Conservation (phyloP, 2,329 filamentous ascomycete genomes). For the Hirsutella rhossiliensis region DNA sequence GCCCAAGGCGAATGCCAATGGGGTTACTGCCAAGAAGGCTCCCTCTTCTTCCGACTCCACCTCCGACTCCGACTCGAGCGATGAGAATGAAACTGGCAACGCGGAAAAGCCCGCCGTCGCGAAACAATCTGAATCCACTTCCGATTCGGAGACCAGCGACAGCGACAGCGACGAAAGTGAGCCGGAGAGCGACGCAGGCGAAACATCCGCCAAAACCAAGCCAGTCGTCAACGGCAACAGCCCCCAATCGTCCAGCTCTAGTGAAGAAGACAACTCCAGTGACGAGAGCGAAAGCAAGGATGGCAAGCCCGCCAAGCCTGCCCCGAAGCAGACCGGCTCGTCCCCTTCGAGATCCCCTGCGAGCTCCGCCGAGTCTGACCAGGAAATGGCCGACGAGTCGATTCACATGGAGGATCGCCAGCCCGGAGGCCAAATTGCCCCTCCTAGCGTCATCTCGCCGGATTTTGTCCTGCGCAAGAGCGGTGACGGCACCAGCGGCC, state of each 20-base stretch:
- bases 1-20: conserved; percentile 6
- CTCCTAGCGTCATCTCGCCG: conserved; percentile 34
- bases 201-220: conserved; percentile 6
- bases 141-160: conserved; percentile 10
- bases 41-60: conserved; percentile 5
- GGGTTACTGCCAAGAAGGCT: neutral
- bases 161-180: conserved; percentile 13
- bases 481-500: conserved; percentile 21
- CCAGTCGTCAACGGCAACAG: conserved; percentile 8
- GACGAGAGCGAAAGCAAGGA: neutral
- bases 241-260: conserved; percentile 10
- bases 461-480: conserved; percentile 42
- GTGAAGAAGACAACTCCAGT: conserved; percentile 6
- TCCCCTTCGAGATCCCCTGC: conserved; percentile 3
- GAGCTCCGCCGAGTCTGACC: conserved; percentile 14
- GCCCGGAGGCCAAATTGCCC: conserved; percentile 19
- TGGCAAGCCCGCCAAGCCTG: neutral
- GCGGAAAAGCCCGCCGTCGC: conserved; percentile 7
- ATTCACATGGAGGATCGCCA: conserved; percentile 24
- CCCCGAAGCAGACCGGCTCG: neutral
- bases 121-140: conserved; percentile 6
- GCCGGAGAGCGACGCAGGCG: conserved; percentile 7
- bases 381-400: conserved; percentile 24
- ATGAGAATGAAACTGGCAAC: conserved; percentile 15
- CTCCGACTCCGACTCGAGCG: conserved; percentile 12